Evolutionary conservation across 306 rosid species (phyloP), one percentile per base, ranked within the genome.

Genomic region (Casuarina glauca): DNA sequence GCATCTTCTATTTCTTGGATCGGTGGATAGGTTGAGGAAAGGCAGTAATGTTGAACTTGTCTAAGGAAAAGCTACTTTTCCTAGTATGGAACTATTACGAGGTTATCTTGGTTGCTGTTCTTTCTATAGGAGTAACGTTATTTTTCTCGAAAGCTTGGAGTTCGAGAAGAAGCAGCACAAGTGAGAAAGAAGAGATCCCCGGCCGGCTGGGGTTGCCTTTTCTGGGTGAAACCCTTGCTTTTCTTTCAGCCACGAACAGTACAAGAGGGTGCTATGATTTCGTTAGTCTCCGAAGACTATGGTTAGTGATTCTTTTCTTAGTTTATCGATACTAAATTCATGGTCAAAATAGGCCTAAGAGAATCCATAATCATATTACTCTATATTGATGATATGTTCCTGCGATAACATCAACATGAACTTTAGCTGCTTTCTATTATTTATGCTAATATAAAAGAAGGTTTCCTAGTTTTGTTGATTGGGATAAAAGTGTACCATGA

Each of bases 191-290:
- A 60, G 76, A 11, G 6, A 85, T 91, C 71, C 93, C 91, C 53
- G 97, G 97, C 35, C 42, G 84, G 39, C 81, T 89, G 72, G 93
- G 97, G 76, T 73, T 91, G 26, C 97, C 93, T 71, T 79, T 86
- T 58, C 49, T 91, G 6, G 97, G 92, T 43, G 92, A 91, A 86
- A 89, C 93, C 62, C 16, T 91, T 74, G 85, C 93, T 78, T 88
- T 91, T 45, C 89, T 91, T 78, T 89, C 93, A 44, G 93, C 97
- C 50, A 75, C 75, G 51, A 84, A 83, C 71, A 89, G 97, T 73
- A 80, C 87, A 61, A 89, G 76, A 82, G 97, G 97, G 53, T 89
- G 93, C 83, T 91, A 91, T 76, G 86, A 91, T 46, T 91, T 91
- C 76, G 89, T 91, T 88, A 83, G 86, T 66, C 91, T 86, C 76